phyloP scores from a whole-genome alignment of 192 early-diverging fungal genomes.

The Coemansia sp. region DNA sequence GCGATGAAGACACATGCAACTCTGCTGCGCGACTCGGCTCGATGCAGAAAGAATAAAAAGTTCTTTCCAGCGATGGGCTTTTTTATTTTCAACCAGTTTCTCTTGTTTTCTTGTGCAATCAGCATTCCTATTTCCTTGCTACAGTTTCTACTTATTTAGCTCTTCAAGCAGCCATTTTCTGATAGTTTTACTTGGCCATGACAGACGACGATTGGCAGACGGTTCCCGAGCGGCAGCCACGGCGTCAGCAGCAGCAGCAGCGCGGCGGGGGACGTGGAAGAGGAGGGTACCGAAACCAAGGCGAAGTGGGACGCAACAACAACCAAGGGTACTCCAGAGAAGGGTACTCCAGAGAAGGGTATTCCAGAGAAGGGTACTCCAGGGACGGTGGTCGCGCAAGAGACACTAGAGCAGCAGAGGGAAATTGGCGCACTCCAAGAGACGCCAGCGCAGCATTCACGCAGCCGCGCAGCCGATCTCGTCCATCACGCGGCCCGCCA shows the following conservation, averaged over 20 bases:
- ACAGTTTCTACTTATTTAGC: no score
- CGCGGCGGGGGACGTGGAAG: constrained; percentile 9
- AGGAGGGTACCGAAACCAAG: constrained; percentile 8
- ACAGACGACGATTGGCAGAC: constrained; percentile 54
- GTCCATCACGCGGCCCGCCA: background rate
- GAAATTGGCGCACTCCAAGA: background rate
- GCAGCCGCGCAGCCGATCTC: constrained; percentile 40
- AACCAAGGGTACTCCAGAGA: constrained; percentile 17
- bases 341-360: no score
- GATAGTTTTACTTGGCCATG: background rate
- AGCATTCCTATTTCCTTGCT: no score
- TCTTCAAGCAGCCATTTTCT: background rate
- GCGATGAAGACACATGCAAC: no score
- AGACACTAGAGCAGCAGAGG: background rate
- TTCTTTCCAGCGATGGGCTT: no score
- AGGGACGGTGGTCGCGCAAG: background rate
- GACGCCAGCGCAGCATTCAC: background rate
- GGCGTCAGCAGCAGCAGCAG: constrained; percentile 7
- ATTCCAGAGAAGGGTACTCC: no score
- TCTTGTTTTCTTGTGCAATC: no score
- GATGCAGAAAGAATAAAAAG: background rate
- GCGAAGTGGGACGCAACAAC: background rate
- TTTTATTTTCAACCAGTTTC: no score
- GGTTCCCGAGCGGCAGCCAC: constrained; percentile 31
- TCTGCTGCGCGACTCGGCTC: background rate